Evolutionary conservation across 345 rosid species (phyloP), one percentile per base, ranked within the genome.

Genomic region (Salix caprea): DNA sequence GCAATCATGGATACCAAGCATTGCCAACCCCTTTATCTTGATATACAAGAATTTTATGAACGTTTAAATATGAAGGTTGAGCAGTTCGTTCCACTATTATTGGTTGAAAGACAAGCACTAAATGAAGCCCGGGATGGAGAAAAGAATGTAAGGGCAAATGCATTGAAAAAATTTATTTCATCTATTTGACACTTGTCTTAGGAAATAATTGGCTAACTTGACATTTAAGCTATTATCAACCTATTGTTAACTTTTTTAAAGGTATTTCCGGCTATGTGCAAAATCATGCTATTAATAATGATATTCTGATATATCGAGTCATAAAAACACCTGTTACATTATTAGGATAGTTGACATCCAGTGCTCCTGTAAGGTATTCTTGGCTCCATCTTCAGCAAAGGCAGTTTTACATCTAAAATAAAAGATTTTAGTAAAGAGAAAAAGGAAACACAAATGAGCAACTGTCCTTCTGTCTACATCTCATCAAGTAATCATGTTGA

Each of bases 81-180:
- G 84, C 84, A 81, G 76, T 16, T 52, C 34, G 84, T 81, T 19
- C 84, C 84, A 1, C 70, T 81, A 7, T 81, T 81, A 34, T 70
- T 81, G 64, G 84, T 81, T 61, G 84, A 81, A 72, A 81, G 84
- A 81, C 84, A 77, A 77, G 84, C 84, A 70, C 56, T 81, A 6
- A 81, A 81, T 74, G 84, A 81, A 54, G 84, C 84, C 67, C 30
- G 81, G 71, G 84, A 74, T 46, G 84, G 98, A 69, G 99, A 96
- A 86, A 93, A 87, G 76, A 81, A 96, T 82, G 99, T 92, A 86
- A 90, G 91, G 66, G 18, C 21, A 78, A 72, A 71, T 48, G 56
- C 58, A 2, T 67, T 67, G 34, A 65, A 50, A 61, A 65, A 21
- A 19, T 67, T 67, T 36, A n/a, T 65, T 30, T 71, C 4, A 18